These are phyloP conservation scores for Fallopia convolvulus DNA, from an alignment of 148 eudicot species.

Conservation along the genomic window DNA sequence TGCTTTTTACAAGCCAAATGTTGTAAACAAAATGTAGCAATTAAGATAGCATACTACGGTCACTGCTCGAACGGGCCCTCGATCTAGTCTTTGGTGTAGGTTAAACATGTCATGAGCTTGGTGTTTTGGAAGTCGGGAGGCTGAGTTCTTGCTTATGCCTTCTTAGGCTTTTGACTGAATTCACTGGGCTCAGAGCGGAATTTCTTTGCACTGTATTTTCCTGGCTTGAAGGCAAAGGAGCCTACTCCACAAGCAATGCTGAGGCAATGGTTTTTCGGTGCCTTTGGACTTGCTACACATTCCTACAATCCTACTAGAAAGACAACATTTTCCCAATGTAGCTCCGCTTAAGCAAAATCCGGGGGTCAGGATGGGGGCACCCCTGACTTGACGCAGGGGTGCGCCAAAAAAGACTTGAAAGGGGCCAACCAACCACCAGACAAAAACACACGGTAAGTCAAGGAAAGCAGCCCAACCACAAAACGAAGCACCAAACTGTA, in stretches of 20 bases:
- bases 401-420: no score
- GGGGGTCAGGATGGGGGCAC: no score
- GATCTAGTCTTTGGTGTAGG: slow-evolving; percentile 94
- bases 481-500: no score
- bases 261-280: slow-evolving; percentile 98
- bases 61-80: slow-evolving; percentile 76
- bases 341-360: no score
- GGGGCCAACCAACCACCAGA: no score
- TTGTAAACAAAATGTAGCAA: not conserved
- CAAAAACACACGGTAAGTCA: no score
- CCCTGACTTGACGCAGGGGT: no score
- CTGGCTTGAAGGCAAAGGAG: slow-evolving; percentile 70
- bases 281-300: slow-evolving; percentile 32
- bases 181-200: slow-evolving; percentile 90
- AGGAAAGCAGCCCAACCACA: no score
- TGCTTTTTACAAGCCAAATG: slow-evolving; percentile 3
- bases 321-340: no score
- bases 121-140: slow-evolving; percentile 90
- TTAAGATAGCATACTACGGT: not conserved
- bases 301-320: no score
- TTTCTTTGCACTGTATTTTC: slow-evolving; percentile 92
- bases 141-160: slow-evolving; percentile 63
- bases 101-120: slow-evolving; percentile 94
- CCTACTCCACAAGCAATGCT: slow-evolving; percentile 60
- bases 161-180: slow-evolving; percentile 75